Conservation (phyloP, 805 yeast species). For the Zygosaccharomyces siamensis region DNA sequence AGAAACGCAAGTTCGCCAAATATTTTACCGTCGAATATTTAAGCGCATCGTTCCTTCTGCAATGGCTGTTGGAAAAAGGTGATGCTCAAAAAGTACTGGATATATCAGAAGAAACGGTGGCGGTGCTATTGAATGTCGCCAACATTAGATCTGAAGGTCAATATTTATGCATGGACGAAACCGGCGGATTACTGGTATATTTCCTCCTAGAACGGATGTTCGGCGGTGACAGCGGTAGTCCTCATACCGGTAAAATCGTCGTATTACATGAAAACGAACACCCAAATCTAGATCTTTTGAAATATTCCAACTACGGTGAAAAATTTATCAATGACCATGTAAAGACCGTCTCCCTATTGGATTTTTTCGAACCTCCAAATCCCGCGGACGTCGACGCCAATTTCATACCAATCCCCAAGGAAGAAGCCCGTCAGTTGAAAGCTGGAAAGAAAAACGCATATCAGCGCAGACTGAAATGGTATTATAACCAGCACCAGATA, state of each 20-base stretch:
- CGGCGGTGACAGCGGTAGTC: slow-evolving; percentile 31
- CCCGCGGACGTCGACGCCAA: slow-evolving; percentile 41
- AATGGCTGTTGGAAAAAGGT: slow-evolving; percentile 75
- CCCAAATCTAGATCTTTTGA: slow-evolving; percentile 68
- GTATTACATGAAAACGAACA: slow-evolving; percentile 91
- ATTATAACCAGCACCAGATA: slow-evolving; percentile 36
- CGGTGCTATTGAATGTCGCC: slow-evolving; percentile 68
- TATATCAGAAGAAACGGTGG: slow-evolving; percentile 79
- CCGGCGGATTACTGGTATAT: slow-evolving; percentile 85
- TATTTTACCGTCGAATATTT: slow-evolving; percentile 78
- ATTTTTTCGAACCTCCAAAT: slow-evolving; percentile 71
- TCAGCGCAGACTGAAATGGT: slow-evolving; percentile 55
- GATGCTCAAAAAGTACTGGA: slow-evolving; percentile 63
- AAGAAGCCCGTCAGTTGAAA: slow-evolving; percentile 51
- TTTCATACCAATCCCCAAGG: slow-evolving; percentile 40
- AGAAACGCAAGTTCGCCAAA: slow-evolving; percentile 85
- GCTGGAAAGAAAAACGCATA: slow-evolving; percentile 62
- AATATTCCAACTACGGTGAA: slow-evolving; percentile 59
- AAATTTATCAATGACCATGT: slow-evolving; percentile 51
- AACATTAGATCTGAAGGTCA: slow-evolving; percentile 87
- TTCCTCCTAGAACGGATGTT: slow-evolving; percentile 89
- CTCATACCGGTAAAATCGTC: slow-evolving; percentile 53
- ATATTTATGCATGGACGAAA: slow-evolving; percentile 84
- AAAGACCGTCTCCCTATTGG: slow-evolving; percentile 69
- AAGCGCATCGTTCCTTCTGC: slow-evolving; percentile 63